phyloP scores from a whole-genome alignment of 148 eudicot species.

The Rhododendron kiyosumense region DNA sequence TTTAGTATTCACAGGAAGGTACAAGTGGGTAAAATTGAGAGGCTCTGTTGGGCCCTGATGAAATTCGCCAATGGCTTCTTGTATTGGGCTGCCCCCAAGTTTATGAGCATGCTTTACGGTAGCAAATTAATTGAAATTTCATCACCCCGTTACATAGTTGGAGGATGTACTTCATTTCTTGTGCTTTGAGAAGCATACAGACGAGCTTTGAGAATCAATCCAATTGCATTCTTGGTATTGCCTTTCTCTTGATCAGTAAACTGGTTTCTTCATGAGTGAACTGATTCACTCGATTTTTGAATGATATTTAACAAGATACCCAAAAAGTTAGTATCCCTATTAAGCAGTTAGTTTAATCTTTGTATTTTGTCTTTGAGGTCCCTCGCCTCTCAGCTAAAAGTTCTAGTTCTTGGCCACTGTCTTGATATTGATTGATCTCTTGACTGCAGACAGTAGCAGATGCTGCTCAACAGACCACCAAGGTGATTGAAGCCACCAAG shows the following conservation, averaged over 20 bases:
- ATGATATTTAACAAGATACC: background rate
- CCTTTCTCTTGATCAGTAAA: background rate
- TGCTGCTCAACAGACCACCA: constrained; percentile 78
- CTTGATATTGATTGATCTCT: background rate
- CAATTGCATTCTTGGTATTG: background rate
- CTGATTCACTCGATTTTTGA: background rate
- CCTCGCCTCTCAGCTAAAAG: background rate
- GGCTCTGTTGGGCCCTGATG: background rate
- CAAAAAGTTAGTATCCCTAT: background rate
- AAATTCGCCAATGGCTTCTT: background rate
- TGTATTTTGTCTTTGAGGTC: background rate
- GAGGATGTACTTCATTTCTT: background rate
- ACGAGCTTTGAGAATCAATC: background rate
- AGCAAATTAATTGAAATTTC: background rate
- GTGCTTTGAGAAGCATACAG: background rate
- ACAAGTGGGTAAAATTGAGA: background rate
- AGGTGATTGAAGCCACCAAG: constrained; percentile 59
- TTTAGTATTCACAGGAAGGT: background rate
- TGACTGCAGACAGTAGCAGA: constrained; percentile 64
- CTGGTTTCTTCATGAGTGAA: background rate
- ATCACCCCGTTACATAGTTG: background rate
- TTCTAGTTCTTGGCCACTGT: background rate
- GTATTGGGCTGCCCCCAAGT: background rate
- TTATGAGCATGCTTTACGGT: background rate
- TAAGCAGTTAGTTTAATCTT: background rate